Base-by-base conservation (phyloP, 1,139 yeast species). In the Suhomyces bokatorum region DNA sequence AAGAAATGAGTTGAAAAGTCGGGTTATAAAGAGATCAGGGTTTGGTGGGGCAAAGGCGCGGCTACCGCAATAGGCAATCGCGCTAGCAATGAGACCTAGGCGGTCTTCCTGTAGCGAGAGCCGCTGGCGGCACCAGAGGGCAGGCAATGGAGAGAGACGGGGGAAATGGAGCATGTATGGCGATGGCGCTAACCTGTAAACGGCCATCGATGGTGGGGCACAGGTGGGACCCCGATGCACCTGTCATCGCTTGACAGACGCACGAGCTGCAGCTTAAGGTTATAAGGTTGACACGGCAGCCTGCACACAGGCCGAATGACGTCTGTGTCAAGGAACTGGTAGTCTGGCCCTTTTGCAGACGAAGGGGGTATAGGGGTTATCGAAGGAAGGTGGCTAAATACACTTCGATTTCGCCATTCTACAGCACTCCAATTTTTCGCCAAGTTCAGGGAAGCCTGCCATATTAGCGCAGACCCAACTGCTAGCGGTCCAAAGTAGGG, bases 41-140 rank as follows among this genome's bases (percentile, higher is more conserved):
- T 17, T 7, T 29, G 12, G 32, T 29, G n/a, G 40, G 12, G 22
- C 13, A 10, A 11, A 26, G 24, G 36, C 37, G 44, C 40, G 36
- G 40, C 9, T 30, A 13, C 39, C 39, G 28, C 11, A 35, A 30
- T 15, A 30, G 44, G 40, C 15, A 32, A 36, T n/a, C 29, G 32
- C 40, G 44, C 37, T 27, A 24, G 32, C 31, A 13, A 29, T 16
- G 13, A 15, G 32, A 17, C n/a, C 11, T 4, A 26, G 35, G 26
- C 35, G 22, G 7, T 5, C 6, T 11, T 32, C 20, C 20, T 6
- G 4, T 17, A 17, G 20, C 20, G 20, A 17, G 27, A 32, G 3
- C 15, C 22, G 13, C 26, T 17, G 35, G 35, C 35, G 17, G 17
- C 35, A 14, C 3, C 26, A 8, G 13, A 17, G 14, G 33, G 10